Conservation (phyloP, 441 rosid genomes). For the Erodium moschatum region DNA sequence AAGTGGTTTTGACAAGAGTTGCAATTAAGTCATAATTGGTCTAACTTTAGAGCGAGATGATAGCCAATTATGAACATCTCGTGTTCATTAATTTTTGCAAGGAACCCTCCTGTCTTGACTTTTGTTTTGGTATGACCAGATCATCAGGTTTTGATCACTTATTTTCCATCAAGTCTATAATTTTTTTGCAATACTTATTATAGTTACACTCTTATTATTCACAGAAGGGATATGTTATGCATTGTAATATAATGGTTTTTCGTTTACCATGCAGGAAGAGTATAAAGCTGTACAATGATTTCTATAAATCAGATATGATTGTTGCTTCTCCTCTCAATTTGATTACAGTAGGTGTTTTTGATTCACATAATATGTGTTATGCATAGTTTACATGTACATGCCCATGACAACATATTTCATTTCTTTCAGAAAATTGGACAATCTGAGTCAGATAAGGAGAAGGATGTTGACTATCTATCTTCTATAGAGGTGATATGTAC, state of each 20-base stretch:
- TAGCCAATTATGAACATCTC: not conserved
- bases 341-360: constrained; percentile 40
- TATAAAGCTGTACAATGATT: constrained; percentile 73
- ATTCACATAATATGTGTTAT: not conserved
- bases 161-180: not conserved
- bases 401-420: constrained; percentile 12
- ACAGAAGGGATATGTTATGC: not conserved
- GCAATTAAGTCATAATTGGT: not conserved
- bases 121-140: not conserved
- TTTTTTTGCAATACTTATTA: not conserved
- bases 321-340: constrained; percentile 83
- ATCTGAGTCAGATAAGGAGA: constrained; percentile 55
- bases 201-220: not conserved
- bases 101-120: not conserved
- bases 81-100: not conserved
- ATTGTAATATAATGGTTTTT: not conserved
- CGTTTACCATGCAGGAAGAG: constrained; percentile 48
- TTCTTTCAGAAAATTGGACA: constrained; percentile 60
- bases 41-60: not conserved
- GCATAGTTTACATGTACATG: not conserved
- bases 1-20: not conserved
- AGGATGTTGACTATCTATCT: constrained; percentile 75
- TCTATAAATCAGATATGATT: constrained; percentile 82
- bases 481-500: constrained; percentile 65
- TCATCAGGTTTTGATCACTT: no score